These are phyloP conservation scores for Tuber calosporum DNA, from an alignment of 495 filamentous ascomycete genomes.

Conservation along the genomic window DNA sequence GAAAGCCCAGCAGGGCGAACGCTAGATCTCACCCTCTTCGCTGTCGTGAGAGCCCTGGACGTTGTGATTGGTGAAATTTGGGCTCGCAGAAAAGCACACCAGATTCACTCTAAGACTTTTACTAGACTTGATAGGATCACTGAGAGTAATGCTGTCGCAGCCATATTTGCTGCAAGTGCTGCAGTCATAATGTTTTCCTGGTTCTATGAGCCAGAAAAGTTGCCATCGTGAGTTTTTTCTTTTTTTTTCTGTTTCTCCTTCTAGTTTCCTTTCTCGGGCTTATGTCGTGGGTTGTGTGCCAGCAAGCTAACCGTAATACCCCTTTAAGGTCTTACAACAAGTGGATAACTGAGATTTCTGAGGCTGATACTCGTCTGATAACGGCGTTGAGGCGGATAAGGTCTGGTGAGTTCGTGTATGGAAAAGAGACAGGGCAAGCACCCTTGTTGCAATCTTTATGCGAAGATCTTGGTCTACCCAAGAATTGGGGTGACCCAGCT, in stretches of 20 bases:
- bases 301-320: slow-evolving; percentile 13
- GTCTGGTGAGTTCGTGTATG: slow-evolving; percentile 61
- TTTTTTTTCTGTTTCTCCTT: background rate
- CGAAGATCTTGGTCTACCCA: slow-evolving; percentile 61
- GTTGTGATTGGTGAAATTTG: slow-evolving; percentile 61
- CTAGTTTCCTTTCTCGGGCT: background rate
- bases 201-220: slow-evolving; percentile 39
- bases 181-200: slow-evolving; percentile 65
- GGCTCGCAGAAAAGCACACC: slow-evolving; percentile 47
- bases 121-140: slow-evolving; percentile 49
- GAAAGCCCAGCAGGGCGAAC: slow-evolving; percentile 62
- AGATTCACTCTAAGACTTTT: slow-evolving; percentile 47
- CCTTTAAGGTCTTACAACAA: slow-evolving; percentile 58
- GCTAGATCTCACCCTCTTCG: slow-evolving; percentile 78
- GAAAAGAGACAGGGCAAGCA: slow-evolving; percentile 67
- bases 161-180: slow-evolving; percentile 65
- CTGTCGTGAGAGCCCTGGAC: slow-evolving; percentile 65
- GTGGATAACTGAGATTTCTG: slow-evolving; percentile 74
- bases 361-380: slow-evolving; percentile 71
- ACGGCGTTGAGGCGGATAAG: slow-evolving; percentile 63
- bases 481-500: slow-evolving; percentile 68
- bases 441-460: slow-evolving; percentile 68
- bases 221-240: slow-evolving; percentile 33
- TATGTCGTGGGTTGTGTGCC: background rate
- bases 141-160: slow-evolving; percentile 56